These are phyloP conservation scores for Thalassiosira exigua DNA, from an alignment of 352 stramenopile genomes.

Conservation along the genomic window DNA sequence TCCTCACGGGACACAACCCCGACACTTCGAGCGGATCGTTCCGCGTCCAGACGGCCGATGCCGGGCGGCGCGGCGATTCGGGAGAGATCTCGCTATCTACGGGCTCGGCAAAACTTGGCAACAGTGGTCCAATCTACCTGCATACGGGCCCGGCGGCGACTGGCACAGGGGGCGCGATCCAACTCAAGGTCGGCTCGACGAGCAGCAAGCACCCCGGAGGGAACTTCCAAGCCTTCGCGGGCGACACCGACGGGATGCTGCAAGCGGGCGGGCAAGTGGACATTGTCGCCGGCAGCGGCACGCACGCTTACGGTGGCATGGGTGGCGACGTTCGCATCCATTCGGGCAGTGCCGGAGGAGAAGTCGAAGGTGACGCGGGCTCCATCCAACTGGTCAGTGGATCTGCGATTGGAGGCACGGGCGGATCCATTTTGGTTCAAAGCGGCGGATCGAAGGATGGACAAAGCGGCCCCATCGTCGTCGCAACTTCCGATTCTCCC, in stretches of 20 bases:
- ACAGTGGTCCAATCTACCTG: conserved; percentile 20
- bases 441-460: not conserved
- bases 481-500: conserved; percentile 79
- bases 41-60: conserved; percentile 67
- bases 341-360: conserved; percentile 47
- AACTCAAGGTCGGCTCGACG: conserved; percentile 39
- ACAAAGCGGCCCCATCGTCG: conserved; percentile 40
- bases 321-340: conserved; percentile 34
- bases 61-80: conserved; percentile 61
- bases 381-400: conserved; percentile 24
- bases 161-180: conserved; percentile 33
- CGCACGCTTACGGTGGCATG: not conserved
- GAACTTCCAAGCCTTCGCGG: conserved; percentile 67
- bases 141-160: conserved; percentile 10
- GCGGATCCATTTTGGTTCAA: conserved; percentile 19
- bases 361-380: conserved; percentile 19
- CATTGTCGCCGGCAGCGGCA: conserved; percentile 59
- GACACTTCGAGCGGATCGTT: conserved; percentile 69
- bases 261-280: conserved; percentile 67
- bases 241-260: conserved; percentile 56
- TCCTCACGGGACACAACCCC: conserved; percentile 72
- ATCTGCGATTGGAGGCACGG: conserved; percentile 22
- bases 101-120: conserved; percentile 57
- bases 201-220: conserved; percentile 56
- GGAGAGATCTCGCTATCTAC: conserved; percentile 74